phyloP scores from a whole-genome alignment of 345 rosid genomes.

The Populus alba region DNA sequence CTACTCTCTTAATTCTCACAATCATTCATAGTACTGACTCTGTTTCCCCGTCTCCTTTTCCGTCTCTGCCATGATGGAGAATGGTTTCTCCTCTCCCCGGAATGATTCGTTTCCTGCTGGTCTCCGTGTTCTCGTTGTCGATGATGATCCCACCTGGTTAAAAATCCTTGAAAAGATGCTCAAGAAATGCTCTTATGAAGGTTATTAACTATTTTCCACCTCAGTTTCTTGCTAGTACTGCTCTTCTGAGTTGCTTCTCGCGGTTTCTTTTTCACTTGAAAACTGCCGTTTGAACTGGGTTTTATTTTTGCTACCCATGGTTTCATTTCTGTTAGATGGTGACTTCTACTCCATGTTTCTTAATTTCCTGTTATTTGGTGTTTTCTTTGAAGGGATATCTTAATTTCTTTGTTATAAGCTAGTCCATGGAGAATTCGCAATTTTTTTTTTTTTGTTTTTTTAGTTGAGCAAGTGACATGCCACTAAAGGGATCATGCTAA shows the following conservation, averaged over 20 bases:
- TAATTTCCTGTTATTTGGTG: background rate
- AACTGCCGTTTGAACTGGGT: slow-evolving; percentile 11
- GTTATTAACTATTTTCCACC: slow-evolving; percentile 17
- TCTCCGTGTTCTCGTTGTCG: slow-evolving; percentile 93
- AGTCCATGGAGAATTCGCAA: background rate
- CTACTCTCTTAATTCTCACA: background rate
- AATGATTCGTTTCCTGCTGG: slow-evolving; percentile 67
- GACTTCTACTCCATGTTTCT: background rate
- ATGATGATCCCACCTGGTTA: slow-evolving; percentile 93
- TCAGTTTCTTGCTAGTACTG: background rate
- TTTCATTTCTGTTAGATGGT: background rate
- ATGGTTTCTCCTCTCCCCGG: slow-evolving; percentile 69
- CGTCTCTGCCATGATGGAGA: slow-evolving; percentile 38
- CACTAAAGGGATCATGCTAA: background rate
- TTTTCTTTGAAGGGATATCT: background rate
- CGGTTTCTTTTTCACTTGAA: background rate
- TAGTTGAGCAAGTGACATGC: background rate
- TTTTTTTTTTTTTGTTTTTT: background rate
- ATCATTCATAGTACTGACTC: background rate
- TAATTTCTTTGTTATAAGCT: background rate
- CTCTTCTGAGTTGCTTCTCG: background rate
- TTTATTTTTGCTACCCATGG: background rate
- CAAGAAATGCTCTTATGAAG: slow-evolving; percentile 88
- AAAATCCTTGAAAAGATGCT: slow-evolving; percentile 99
- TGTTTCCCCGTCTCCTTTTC: background rate